Evolutionary conservation across 495 filamentous ascomycete genomes (phyloP).

Genomic region (Penicillium maclennaniae): DNA sequence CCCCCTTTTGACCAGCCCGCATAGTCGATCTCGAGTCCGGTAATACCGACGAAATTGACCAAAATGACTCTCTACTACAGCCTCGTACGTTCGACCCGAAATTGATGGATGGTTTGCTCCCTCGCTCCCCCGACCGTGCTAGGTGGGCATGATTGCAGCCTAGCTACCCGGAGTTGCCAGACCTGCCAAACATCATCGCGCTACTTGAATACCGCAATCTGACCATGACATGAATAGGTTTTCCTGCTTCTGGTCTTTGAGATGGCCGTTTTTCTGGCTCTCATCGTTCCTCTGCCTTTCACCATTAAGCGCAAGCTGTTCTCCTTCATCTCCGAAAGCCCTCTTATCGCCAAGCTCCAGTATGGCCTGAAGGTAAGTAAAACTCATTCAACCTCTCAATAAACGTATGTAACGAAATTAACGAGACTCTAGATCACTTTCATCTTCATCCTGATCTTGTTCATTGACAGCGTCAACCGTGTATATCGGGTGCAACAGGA

Average conservation of each 20-base stretch:
- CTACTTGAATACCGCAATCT: constrained; percentile 5
- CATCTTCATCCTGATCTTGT: constrained; percentile 96
- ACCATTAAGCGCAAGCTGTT: constrained; percentile 83
- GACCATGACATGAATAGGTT: constrained; percentile 54
- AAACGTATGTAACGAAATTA: constrained; percentile 4
- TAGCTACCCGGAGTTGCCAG: constrained; percentile 12
- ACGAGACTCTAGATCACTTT: constrained; percentile 97
- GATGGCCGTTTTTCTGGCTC: constrained; percentile 87
- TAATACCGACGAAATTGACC: constrained; percentile 21
- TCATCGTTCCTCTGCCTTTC: constrained; percentile 91
- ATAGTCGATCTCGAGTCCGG: constrained; percentile 9
- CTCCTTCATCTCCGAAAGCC: constrained; percentile 87
- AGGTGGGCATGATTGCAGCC: constrained; percentile 18
- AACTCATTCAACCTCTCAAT: not conserved
- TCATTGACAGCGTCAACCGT: constrained; percentile 97
- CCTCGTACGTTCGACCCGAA: constrained; percentile 62
- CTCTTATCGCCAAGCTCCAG: constrained; percentile 71
- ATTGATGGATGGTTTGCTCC: not conserved
- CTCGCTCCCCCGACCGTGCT: not conserved
- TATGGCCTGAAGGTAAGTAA: constrained; percentile 68
- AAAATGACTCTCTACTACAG: constrained; percentile 99
- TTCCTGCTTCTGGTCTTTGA: constrained; percentile 88
- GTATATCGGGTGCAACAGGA: constrained; percentile 96
- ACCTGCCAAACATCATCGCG: not conserved
- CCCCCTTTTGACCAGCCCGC: constrained; percentile 18